Evolutionary conservation across 768 basidiomycete species (phyloP), one percentile per base, ranked within the genome.

Genomic region (Hericium coralloides): DNA sequence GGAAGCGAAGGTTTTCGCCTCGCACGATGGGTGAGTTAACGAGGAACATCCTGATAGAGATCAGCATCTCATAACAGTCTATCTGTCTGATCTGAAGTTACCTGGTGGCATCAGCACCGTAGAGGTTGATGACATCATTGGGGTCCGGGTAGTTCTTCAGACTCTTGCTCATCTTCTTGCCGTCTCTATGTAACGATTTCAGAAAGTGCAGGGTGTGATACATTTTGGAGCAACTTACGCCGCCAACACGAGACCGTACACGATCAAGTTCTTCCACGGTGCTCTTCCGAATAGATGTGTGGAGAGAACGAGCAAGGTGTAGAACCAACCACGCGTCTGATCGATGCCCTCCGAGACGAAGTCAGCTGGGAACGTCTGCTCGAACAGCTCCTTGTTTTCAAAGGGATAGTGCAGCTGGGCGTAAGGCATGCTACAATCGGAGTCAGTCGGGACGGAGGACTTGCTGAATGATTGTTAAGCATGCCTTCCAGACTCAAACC

Each of bases 151-250:
- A 99, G 72, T 99, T 99, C 70, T 85, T 85, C 58, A 95, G 73
- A 71, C 91, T 95, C 74, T 99, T 99, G 74, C 91, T 94, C 97
- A 99, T 99, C 77, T 99, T 99, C 79, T 95, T 97, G 55, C 97
- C 97, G 64, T 99, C 95, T 2, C 91, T 93, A 57, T 12, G 58
- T 26, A 23, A 20, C 12, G 14, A 49, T 23, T 47, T 3, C 57
- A 25, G 23, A 12, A 26, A 49, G 22, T 55, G 49, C 12, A 31
- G 41, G 12, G n/a, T 9, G 31, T 31, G 6, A 1, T 31, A 36
- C n/a, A 23, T 12, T 25, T 20, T 10, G 6, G 38, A 26, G 12
- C 6, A 43, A 51, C 89, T 69, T 66, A 92, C 91, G 86, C 86
- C 49, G 95, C 97, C 52, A 99, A 85, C 37, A 99, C 93, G 55